Evolutionary conservation across 306 rosid genomes (phyloP), one percentile per base, ranked within the genome.

Genomic region (Ammopiptanthus mongolicus): DNA sequence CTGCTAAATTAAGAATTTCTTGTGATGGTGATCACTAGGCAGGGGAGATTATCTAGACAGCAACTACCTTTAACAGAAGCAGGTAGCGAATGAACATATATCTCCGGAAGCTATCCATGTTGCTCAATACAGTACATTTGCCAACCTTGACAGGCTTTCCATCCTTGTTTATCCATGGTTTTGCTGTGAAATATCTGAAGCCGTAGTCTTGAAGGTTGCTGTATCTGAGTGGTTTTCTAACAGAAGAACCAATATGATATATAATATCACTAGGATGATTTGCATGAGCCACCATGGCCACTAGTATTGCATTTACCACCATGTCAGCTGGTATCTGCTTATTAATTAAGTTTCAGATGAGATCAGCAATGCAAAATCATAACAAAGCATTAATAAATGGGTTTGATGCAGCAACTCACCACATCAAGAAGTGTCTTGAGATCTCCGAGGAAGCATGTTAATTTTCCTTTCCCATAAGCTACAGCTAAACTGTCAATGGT

Each of bases 281-380:
- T 34, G 91, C 88, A 66, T 88, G 96, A 74, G 84, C 88, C 47
- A 65, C 85, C 86, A 82, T 84, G 0, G 96, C 84, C 29, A 83
- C 91, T 1, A 91, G 69, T 4, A 90, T 95, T 22, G 98, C 80
- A 73, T 91, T 94, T 71, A 94, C 97, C 78, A 94, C 98, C 88
- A 90, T 82, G 44, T 94, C 98, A 0, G 96, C 98, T 10, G 98
- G 98, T 25, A 94, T 84, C 98, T 93, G 89, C 33, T 37, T 25
- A 60, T 29, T 23, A 14, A 13, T 12, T 7, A 37, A 36, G 28
- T 23, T 50, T 50, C 1, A 44, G 2, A 15, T 8, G 37, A n/a
- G 13, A 57, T 23, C 0, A 80, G 12, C 5, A 48, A 25, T 62
- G 5, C 4, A 44, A 48, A 56, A 62, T 19, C 41, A 59, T 21